Conservation (phyloP, 177 flowering plant genomes). For the Tripterygium wilfordii region DNA sequence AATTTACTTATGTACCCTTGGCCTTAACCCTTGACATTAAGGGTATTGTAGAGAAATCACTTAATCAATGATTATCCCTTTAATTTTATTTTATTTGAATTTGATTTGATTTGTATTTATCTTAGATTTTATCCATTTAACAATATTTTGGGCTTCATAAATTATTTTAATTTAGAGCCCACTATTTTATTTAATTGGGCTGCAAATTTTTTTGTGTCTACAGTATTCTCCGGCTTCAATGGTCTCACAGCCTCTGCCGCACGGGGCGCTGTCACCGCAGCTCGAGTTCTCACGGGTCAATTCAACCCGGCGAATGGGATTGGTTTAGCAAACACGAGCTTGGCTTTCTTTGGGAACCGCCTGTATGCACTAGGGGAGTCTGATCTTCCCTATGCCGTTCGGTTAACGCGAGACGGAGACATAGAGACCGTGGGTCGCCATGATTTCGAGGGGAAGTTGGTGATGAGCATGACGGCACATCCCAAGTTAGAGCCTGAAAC, state of each 20-base stretch:
- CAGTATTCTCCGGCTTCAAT: conserved; percentile 4
- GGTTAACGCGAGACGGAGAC: conserved; percentile 5
- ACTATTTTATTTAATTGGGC: no score
- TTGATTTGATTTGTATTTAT: no score
- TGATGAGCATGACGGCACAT: conserved; percentile 3
- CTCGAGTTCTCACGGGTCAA: conserved; percentile 4
- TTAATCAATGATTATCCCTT: no score
- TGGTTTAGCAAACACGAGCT: conserved; percentile 15
- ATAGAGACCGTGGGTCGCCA: conserved; percentile 8
- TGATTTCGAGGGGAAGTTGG: conserved; percentile 5
- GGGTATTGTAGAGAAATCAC: no score
- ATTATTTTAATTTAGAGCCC: no score
- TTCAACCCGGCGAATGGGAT: conserved; percentile 2
- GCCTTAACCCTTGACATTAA: no score
- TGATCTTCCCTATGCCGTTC: conserved; percentile 10
- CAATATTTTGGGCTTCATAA: no score
- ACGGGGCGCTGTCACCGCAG: not conserved
- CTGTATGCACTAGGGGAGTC: conserved; percentile 12
- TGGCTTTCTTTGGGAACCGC: conserved; percentile 5
- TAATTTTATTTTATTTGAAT: no score
- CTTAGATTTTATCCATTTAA: no score
- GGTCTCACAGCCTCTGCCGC: not conserved
- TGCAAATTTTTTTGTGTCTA: no score
- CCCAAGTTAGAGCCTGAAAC: conserved; percentile 4
- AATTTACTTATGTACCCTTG: no score